phyloP scores from a whole-genome alignment of 2,329 filamentous ascomycete genomes.

The Penicillium crustosum region DNA sequence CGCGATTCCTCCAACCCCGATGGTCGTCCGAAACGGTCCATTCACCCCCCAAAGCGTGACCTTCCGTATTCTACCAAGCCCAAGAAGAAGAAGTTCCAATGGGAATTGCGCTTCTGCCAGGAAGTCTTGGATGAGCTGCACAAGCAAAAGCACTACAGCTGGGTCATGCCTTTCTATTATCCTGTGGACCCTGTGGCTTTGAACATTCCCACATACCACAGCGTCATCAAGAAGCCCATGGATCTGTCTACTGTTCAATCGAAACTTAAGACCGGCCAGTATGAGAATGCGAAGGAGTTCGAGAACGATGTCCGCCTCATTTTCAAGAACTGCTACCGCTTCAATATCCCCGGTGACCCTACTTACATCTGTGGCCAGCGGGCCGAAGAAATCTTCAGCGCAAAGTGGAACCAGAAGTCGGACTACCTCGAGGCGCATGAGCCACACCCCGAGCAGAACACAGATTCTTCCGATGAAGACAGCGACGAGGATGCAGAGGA shows the following conservation, averaged over 20 bases:
- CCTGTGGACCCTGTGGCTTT: conserved; percentile 92
- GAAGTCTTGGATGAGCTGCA: conserved; percentile 75
- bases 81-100: conserved; percentile 85
- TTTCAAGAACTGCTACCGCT: conserved; percentile 85
- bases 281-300: conserved; percentile 79
- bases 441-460: conserved; percentile 63
- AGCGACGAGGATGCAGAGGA: conserved; percentile 71
- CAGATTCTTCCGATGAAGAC: conserved; percentile 65
- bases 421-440: conserved; percentile 77
- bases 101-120: conserved; percentile 87
- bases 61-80: conserved; percentile 85
- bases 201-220: conserved; percentile 90
- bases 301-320: conserved; percentile 80
- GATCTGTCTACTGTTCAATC: conserved; percentile 78
- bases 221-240: conserved; percentile 95
- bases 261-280: conserved; percentile 76
- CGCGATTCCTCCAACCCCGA: conserved; percentile 78
- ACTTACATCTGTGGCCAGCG: conserved; percentile 71
- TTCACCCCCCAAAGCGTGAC: conserved; percentile 90
- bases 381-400: conserved; percentile 72
- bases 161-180: conserved; percentile 73
- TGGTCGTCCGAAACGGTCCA: conserved; percentile 85
- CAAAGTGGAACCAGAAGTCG: conserved; percentile 74
- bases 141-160: conserved; percentile 66
- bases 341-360: conserved; percentile 78